These are phyloP conservation scores for Solanum phureja DNA, from an alignment of 257 asterid species.

Conservation along the genomic window DNA sequence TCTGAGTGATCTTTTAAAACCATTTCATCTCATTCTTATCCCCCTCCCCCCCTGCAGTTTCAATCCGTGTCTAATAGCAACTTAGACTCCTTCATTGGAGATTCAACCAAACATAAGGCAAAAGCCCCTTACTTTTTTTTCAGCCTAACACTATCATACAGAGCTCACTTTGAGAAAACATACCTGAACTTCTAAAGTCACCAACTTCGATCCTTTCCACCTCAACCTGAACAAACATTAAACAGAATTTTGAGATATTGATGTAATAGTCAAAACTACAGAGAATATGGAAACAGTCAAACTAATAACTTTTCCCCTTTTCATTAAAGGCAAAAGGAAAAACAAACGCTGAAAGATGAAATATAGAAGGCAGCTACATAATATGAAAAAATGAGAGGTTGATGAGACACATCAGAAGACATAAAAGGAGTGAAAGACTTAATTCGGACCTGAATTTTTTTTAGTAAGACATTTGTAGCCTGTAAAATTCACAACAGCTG, in stretches of 20 bases:
- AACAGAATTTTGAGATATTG: not conserved
- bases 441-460: not conserved
- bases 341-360: not conserved
- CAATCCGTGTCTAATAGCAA: not conserved
- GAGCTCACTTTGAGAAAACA: constrained; percentile 7
- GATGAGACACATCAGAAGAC: not conserved
- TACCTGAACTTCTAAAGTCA: constrained; percentile 63
- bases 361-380: not conserved
- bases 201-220: constrained; percentile 85
- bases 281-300: not conserved
- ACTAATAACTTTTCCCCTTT: not conserved
- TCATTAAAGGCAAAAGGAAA: not conserved
- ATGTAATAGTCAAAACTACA: not conserved
- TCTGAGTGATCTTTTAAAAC: not conserved
- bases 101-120: not conserved
- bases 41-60: not conserved
- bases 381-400: not conserved
- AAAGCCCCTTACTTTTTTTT: not conserved
- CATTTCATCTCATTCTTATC: not conserved
- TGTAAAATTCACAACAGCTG: not conserved
- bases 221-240: constrained; percentile 62
- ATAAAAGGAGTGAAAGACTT: not conserved
- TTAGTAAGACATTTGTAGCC: not conserved
- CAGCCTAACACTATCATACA: not conserved
- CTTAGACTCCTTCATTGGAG: not conserved